Evolutionary conservation across 23 red algal genomes (phyloP).

Genomic region (Gracilaria vermiculophylla): DNA sequence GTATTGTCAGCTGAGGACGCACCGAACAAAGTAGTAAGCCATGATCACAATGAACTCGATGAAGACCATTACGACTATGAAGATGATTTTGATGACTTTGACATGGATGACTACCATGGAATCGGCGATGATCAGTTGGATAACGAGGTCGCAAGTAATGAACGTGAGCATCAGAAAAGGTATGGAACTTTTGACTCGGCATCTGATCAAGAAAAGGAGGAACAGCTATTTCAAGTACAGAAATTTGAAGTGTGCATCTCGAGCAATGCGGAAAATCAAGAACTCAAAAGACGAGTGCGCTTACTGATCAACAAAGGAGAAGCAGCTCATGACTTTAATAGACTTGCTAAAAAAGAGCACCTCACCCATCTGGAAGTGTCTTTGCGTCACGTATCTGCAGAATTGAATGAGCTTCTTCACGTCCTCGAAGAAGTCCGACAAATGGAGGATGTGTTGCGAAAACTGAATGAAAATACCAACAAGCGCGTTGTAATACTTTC

Average conservation of each 20-base stretch:
- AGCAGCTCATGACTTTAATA: constrained; percentile 45
- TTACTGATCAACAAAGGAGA: constrained; percentile 65
- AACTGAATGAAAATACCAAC: constrained; percentile 48
- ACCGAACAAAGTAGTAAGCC: background rate
- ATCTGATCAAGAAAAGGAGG: constrained; percentile 19
- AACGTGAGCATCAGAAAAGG: constrained; percentile 10
- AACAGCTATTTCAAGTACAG: constrained; percentile 39
- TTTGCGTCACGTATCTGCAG: constrained; percentile 26
- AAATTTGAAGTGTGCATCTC: constrained; percentile 52
- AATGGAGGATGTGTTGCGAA: constrained; percentile 56
- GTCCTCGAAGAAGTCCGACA: constrained; percentile 37
- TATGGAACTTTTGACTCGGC: constrained; percentile 14
- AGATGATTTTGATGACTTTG: constrained; percentile 47
- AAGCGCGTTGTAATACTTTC: constrained; percentile 50
- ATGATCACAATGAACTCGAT: background rate
- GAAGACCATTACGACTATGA: constrained; percentile 49
- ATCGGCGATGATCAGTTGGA: constrained; percentile 39
- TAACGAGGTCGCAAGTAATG: constrained; percentile 9
- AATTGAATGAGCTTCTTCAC: constrained; percentile 49
- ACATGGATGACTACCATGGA: constrained; percentile 38
- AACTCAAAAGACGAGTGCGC: constrained; percentile 40
- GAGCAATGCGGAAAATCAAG: constrained; percentile 29
- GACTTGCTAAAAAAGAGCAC: constrained; percentile 71
- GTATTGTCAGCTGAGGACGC: background rate
- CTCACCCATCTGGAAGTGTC: constrained; percentile 52